Evolutionary conservation across 495 filamentous ascomycete genomes (phyloP).

Genomic region (Daldinia loculata): DNA sequence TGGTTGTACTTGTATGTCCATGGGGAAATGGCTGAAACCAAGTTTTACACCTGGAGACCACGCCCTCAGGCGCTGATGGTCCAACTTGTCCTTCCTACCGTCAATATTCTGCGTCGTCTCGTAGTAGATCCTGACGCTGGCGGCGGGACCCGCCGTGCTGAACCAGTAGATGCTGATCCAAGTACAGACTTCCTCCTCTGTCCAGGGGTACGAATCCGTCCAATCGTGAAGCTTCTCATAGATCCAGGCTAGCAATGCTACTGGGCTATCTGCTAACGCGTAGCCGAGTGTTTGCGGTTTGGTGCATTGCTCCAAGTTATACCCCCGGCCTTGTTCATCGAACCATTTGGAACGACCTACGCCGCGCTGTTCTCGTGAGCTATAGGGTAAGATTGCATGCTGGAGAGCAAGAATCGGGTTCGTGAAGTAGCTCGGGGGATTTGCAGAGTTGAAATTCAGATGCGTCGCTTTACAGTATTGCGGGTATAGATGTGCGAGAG

Average conservation of each 20-base stretch:
- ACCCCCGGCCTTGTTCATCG: conserved; percentile 61
- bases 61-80: conserved; percentile 17
- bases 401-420: conserved; percentile 56
- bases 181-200: conserved; percentile 70
- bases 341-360: conserved; percentile 62
- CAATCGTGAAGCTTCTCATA: conserved; percentile 75
- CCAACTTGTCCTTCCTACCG: conserved; percentile 36
- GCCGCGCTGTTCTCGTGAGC: conserved; percentile 51
- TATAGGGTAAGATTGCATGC: conserved; percentile 51
- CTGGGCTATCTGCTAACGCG: conserved; percentile 65
- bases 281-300: conserved; percentile 71
- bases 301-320: conserved; percentile 63
- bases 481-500: conserved; percentile 65
- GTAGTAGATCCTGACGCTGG: conserved; percentile 68
- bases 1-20: conserved; percentile 63
- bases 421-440: conserved; percentile 45
- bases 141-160: conserved; percentile 63
- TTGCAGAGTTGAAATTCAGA: conserved; percentile 64
- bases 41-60: conserved; percentile 60
- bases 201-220: conserved; percentile 73
- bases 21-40: conserved; percentile 63
- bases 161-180: conserved; percentile 73
- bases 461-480: conserved; percentile 67
- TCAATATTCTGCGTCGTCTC: conserved; percentile 52
- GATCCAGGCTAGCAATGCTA: conserved; percentile 71